Percentiles rank a stretch among this genome's conserved stretches.
phyloP scores from a whole-genome alignment of 164 flowering plant genomes.

The Euptelea pleiosperma region DNA sequence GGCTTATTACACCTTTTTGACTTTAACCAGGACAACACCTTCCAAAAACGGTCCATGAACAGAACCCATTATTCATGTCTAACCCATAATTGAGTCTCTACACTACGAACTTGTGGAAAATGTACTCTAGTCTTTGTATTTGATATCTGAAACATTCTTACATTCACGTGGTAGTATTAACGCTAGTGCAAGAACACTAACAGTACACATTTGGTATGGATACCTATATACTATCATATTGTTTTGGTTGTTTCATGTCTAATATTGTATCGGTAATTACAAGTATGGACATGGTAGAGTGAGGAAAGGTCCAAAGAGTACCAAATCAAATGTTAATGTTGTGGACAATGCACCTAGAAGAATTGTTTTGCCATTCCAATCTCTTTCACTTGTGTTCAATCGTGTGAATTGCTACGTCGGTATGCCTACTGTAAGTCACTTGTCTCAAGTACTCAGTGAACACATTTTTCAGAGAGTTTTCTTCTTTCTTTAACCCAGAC shows the following conservation, averaged over 20 bases:
- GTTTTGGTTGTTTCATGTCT: too few relatives aligned
- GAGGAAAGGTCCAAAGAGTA: slow-evolving; percentile 10
- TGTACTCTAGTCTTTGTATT: too few relatives aligned
- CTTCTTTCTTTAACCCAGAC: not conserved
- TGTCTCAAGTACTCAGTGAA: not conserved
- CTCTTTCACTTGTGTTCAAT: slow-evolving; percentile 45
- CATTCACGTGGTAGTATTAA: too few relatives aligned
- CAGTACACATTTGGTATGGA: too few relatives aligned
- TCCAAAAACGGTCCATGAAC: too few relatives aligned
- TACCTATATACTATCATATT: too few relatives aligned
- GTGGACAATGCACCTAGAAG: slow-evolving; percentile 22
- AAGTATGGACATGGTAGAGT: slow-evolving; percentile 22
- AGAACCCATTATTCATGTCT: too few relatives aligned
- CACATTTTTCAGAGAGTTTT: not conserved
- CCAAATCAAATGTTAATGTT: not conserved
- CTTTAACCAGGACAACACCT: slow-evolving; percentile 41
- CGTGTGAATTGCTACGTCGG: slow-evolving; percentile 51
- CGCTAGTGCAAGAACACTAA: too few relatives aligned
- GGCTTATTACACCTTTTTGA: slow-evolving; percentile 56
- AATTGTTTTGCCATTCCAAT: slow-evolving; percentile 54
- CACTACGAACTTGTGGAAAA: too few relatives aligned
- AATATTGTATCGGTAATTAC: slow-evolving; percentile 5
- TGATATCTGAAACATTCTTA: too few relatives aligned
- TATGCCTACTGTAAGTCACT: slow-evolving; percentile 52
- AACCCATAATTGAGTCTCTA: too few relatives aligned